phyloP scores from a whole-genome alignment of 2,329 filamentous ascomycete species.

The Fusarium hainanense region DNA sequence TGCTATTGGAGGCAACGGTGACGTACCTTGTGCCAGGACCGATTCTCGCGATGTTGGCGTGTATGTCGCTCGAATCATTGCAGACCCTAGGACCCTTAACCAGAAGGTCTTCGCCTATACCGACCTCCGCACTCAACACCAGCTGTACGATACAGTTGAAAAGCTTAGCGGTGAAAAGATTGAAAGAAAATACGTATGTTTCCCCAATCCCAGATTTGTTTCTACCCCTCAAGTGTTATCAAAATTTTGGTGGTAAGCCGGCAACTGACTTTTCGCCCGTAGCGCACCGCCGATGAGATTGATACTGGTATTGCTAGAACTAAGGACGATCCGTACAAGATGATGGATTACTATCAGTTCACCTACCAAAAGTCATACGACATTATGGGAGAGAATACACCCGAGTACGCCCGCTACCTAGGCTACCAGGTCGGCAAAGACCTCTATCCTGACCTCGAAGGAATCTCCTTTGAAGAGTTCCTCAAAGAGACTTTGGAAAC shows the following conservation, averaged over 20 bases:
- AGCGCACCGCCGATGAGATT: not conserved
- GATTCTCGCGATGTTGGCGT: not conserved
- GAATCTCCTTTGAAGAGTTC: not conserved
- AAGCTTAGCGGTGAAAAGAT: constrained; percentile 58
- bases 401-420: not conserved
- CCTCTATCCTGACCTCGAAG: not conserved
- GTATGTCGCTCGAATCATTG: constrained; percentile 62
- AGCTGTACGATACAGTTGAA: constrained; percentile 60
- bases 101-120: constrained; percentile 61
- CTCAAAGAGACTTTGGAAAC: not conserved
- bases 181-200: not conserved
- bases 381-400: not conserved
- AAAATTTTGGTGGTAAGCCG: not conserved
- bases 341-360: not conserved
- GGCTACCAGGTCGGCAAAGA: not conserved
- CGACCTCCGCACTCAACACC: constrained; percentile 57
- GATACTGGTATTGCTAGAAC: not conserved
- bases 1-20: not conserved
- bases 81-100: constrained; percentile 64
- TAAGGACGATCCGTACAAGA: not conserved
- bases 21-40: not conserved
- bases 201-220: not conserved
- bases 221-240: not conserved
- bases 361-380: not conserved
- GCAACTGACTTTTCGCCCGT: not conserved